Evolutionary conservation across 176 grass and related monocot species (phyloP).

Genomic region (Oryza rufipogon): DNA sequence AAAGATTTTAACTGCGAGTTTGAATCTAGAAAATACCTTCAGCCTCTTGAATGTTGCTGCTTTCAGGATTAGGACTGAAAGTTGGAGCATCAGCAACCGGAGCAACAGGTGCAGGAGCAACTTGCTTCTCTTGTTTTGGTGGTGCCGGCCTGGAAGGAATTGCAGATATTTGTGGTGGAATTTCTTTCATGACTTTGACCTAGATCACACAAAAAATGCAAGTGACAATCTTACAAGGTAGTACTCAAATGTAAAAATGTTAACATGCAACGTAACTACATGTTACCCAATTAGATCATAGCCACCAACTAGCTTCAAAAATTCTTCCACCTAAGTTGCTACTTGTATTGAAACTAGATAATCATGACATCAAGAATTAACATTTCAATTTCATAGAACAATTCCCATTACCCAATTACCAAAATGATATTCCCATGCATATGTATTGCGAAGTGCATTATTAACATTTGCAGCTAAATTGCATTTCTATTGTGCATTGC

Average conservation of each 20-base stretch:
- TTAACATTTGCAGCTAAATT: too few species aligned
- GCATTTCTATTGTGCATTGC: too few species aligned
- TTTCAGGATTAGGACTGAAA: constrained; percentile 62
- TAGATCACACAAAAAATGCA: constrained; percentile 53
- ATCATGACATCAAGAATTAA: background rate
- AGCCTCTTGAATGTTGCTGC: constrained; percentile 66
- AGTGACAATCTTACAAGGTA: constrained; percentile 33
- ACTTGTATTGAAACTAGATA: background rate
- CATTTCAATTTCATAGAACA: background rate
- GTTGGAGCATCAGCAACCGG: constrained; percentile 55
- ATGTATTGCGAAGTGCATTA: too few species aligned
- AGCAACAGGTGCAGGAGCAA: constrained; percentile 42
- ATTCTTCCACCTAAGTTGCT: constrained; percentile 3
- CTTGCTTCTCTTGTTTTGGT: constrained; percentile 62
- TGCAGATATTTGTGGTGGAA: constrained; percentile 46
- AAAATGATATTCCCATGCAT: background rate
- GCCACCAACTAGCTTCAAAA: constrained; percentile 26
- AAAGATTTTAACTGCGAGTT: constrained; percentile 11
- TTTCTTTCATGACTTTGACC: constrained; percentile 88
- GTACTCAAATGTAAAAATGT: constrained; percentile 13
- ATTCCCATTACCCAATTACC: background rate
- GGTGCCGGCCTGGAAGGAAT: constrained; percentile 53
- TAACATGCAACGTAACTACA: background rate
- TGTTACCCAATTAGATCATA: background rate
- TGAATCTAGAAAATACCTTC: constrained; percentile 63